A percentile compares a stretch with the other conserved stretches of the same genome.
phyloP scores from a whole-genome alignment of 148 eudicot genomes.

The Vaccinium vitisidaea region DNA sequence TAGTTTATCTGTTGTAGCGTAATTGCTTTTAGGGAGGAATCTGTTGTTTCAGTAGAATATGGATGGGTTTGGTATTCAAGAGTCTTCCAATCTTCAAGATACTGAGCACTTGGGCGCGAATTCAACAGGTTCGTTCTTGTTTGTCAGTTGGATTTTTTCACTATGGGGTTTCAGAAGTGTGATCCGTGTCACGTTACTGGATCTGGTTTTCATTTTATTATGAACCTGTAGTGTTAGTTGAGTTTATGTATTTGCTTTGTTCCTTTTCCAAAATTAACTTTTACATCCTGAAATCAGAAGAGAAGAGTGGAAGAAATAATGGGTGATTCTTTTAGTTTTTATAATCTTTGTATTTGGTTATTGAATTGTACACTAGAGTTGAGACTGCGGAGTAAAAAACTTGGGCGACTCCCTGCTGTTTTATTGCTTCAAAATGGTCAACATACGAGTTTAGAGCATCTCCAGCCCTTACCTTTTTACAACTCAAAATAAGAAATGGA shows the following conservation, averaged over 20 bases:
- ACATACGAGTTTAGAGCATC: too few relatives aligned
- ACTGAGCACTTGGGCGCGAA: slow-evolving; percentile 22
- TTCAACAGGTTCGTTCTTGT: slow-evolving; percentile 24
- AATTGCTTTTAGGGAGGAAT: neutral
- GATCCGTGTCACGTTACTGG: neutral
- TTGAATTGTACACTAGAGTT: neutral
- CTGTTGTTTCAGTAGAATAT: slow-evolving; percentile 16
- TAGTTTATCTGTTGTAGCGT: neutral
- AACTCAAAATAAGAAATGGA: too few relatives aligned
- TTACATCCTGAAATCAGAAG: neutral
- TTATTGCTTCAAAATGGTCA: neutral
- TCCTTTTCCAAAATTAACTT: neutral
- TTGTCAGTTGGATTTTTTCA: neutral
- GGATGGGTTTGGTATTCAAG: slow-evolving; percentile 30
- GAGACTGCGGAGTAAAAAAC: neutral
- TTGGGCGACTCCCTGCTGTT: neutral
- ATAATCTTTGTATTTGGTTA: neutral
- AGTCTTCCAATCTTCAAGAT: slow-evolving; percentile 23
- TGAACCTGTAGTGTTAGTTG: neutral
- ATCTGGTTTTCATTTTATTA: neutral
- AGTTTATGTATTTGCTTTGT: neutral
- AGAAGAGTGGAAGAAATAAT: neutral
- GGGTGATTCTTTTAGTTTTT: neutral
- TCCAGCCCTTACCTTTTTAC: too few relatives aligned
- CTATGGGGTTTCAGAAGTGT: neutral